Evolutionary conservation across 768 basidiomycete species (phyloP), one percentile per base, ranked within the genome.

Genomic region (Panellus pusillus): DNA sequence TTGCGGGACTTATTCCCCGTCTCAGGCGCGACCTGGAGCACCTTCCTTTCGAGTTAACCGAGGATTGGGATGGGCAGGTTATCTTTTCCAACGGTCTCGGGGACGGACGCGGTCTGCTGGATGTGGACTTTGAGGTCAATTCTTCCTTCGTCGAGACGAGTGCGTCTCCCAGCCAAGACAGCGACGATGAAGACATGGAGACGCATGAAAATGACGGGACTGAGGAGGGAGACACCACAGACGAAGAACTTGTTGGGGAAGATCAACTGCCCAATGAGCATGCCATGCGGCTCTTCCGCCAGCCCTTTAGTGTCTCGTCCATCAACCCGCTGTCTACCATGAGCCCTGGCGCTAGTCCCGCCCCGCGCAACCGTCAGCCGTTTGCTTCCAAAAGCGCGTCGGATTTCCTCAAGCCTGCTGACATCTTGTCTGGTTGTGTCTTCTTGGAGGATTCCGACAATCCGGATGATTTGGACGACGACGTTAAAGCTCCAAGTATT

Each of bases 191-290:
- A 72, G 73, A 71, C 20, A 69, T 80, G 75, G 69, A 71, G 14
- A 73, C 71, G 52, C 71, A 80, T 52, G 79, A 79, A 50, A 74
- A 67, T 24, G 77, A 73, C 42, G 81, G 77, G 36, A 79, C 73
- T 51, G 85, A 82, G 6, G 87, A n/a, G 9, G 39, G 89, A 1
- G 87, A 91, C 58, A 89, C 89, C 4, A 91, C 91, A 1, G 90
- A 91, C 64, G 87, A 90, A 57, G 89, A 93, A 56, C 82, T 91
- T 46, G 84, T 91, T n/a, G 88, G 86, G 49, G 79, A 82, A 9
- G 79, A 83, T 55, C 83, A 86, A 50, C 73, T 89, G 6, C 87
- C 84, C 24, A 91, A 89, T 51, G 81, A 82, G n/a, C 82, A 82
- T 50, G 87, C 87, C 19, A 87, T 90, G 82, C 73, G 76, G 54